Conservation (phyloP, 2,329 filamentous ascomycete species). For the Talaromyces sp. region DNA sequence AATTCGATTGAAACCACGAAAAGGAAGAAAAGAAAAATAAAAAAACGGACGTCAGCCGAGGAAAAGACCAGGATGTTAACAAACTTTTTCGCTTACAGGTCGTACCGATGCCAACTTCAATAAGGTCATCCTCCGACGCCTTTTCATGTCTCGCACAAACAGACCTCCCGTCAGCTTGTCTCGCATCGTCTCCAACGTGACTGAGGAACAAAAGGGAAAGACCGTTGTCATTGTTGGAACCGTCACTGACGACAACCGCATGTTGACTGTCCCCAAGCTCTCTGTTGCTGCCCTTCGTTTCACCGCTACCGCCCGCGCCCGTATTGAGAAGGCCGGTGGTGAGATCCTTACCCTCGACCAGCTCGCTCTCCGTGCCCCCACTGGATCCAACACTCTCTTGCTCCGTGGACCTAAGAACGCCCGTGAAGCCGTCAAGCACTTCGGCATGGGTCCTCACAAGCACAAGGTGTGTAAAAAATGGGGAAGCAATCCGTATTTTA, state of each 20-base stretch:
- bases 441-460: slow-evolving; percentile 95
- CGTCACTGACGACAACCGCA: slow-evolving; percentile 96
- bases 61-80: slow-evolving; percentile 1
- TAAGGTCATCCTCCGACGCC: slow-evolving; percentile 94
- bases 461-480: slow-evolving; percentile 70
- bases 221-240: slow-evolving; percentile 93
- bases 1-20: background rate
- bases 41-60: background rate
- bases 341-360: slow-evolving; percentile 95
- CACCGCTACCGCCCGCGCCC: slow-evolving; percentile 90
- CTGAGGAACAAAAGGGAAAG: slow-evolving; percentile 61
- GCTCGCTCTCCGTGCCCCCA: slow-evolving; percentile 90
- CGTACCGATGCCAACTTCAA: slow-evolving; percentile 98
- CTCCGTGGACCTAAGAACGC: slow-evolving; percentile 98
- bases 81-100: slow-evolving; percentile 51
- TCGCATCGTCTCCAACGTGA: slow-evolving; percentile 69
- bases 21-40: background rate
- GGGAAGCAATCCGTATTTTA: background rate
- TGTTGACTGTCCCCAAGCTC: slow-evolving; percentile 85
- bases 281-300: slow-evolving; percentile 92
- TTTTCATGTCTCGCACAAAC: slow-evolving; percentile 99
- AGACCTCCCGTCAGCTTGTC: slow-evolving; percentile 91
- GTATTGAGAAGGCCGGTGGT: slow-evolving; percentile 89
- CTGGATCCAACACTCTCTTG: slow-evolving; percentile 93
- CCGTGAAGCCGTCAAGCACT: slow-evolving; percentile 98